Base-by-base conservation (phyloP, 2,329 filamentous ascomycete genomes). In the Pyricularia sp. region DNA sequence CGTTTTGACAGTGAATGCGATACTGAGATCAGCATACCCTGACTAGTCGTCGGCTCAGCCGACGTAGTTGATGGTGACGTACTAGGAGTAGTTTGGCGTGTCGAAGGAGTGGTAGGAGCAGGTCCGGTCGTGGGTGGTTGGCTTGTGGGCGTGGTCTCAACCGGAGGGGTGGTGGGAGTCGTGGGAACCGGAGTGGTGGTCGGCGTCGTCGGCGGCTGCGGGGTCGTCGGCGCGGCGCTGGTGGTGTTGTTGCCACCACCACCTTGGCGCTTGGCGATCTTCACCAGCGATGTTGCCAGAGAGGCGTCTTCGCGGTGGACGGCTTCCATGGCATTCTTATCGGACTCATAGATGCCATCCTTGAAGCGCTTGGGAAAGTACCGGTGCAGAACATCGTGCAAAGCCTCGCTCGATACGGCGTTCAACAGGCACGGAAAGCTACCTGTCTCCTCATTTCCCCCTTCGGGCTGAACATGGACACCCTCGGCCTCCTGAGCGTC, bases 291-390 rank as follows among this genome's bases (percentile, higher is more conserved):
- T 11, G 84, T 86, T 23, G 89, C 88, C 55, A 91, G 81, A 55
- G 84, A 82, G 26, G 87, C 84, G 74, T 92, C 84, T 71, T 85
- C 83, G 63, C 82, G 80, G 78, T 88, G 85, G 31, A 91, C 82
- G 42, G 84, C 86, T 76, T 90, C 86, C 68, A 91, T 82, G 30
- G 88, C 89, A 12, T 84, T 81, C 72, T 83, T 83, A 74, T 91
- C 89, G 71, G 87, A 86, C 71, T 86, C 83, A 76, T 89, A 91
- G 69, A 92, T 84, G 70, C 90, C 90, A 75, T 91, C 85, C 75
- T 88, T 85, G 78, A 89, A 92, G 74, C 86, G 86, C 65, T 84
- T 83, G 64, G 86, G 84, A 68, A 89, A 81, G 73, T 88, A 84
- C 71, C 83, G 81, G 76, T 91, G 88, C 36, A 93, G 82, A 68